A percentile compares a stretch with the other conserved stretches of the same genome.
These are phyloP conservation scores for Colletotrichum euphorbiae DNA, from an alignment of 2,329 filamentous ascomycete species.

Conservation along the genomic window DNA sequence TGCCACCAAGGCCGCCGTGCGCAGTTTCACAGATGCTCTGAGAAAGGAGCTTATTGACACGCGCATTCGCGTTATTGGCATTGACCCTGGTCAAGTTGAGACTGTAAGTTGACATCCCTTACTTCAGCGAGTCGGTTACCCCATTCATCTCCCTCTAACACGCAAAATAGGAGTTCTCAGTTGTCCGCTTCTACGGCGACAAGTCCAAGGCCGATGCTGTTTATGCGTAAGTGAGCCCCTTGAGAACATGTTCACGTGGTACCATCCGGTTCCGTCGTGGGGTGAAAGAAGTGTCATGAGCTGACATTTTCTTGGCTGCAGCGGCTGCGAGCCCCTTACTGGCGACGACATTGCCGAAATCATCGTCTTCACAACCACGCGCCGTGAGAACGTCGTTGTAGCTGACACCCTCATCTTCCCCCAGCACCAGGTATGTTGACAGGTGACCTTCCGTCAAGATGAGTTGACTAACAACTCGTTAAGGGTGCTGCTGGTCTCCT, in stretches of 20 bases:
- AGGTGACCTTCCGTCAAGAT: background rate
- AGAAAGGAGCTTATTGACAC: slow-evolving; percentile 86
- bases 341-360: slow-evolving; percentile 93
- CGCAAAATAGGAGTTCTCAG: slow-evolving; percentile 77
- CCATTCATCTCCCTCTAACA: slow-evolving; percentile 1
- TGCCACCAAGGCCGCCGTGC: slow-evolving; percentile 89
- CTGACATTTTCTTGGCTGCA: slow-evolving; percentile 46
- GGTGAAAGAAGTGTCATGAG: too few relatives aligned
- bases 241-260: background rate
- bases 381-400: slow-evolving; percentile 90
- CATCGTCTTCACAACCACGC: slow-evolving; percentile 84
- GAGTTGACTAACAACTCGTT: slow-evolving; percentile 7
- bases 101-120: slow-evolving; percentile 65
- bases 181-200: slow-evolving; percentile 90
- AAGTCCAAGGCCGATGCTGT: slow-evolving; percentile 90
- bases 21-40: slow-evolving; percentile 84
- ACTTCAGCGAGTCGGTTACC: too few relatives aligned
- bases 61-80: slow-evolving; percentile 84
- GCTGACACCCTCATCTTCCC: slow-evolving; percentile 90
- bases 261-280: too few relatives aligned
- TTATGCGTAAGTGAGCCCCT: slow-evolving; percentile 74
- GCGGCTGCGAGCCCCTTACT: slow-evolving; percentile 83
- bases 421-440: slow-evolving; percentile 81
- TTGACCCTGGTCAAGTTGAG: slow-evolving; percentile 94
- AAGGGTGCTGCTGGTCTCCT: slow-evolving; percentile 49